Base-by-base conservation (phyloP, 352 stramenopile species). In the Pythium brachiatum region DNA sequence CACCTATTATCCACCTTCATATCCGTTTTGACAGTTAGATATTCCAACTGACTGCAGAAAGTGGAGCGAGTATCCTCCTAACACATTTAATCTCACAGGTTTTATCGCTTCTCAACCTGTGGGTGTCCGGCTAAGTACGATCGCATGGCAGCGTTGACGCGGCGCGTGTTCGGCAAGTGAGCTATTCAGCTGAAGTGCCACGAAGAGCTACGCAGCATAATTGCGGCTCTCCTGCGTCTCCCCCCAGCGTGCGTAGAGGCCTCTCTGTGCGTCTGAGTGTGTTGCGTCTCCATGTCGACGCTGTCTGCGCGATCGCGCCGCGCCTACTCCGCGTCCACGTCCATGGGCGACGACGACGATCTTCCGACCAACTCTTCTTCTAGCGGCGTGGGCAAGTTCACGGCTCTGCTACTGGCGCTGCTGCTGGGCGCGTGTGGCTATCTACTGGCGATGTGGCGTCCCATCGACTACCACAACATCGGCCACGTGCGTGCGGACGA, bases 381-480 rank as follows among this genome's bases (percentile, higher is more conserved):
- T 6, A 25, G 32, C 31, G n/a, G 21, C n/a, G n/a, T 27, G 16
- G 59, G 13, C 64, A 53, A 38, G 4, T 7, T 21, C 23, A 43
- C 54, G 8, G 32, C 52, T 32, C 21, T 54, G 7, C 39, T 70
- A 2, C n/a, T 53, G 11, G 20, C 34, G 43, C 20, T 66, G 36
- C 43, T 66, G 13, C 25, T 66, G 7, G 56, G 21, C 16, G 29
- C 32, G 16, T 65, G 59, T 32, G 64, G 16, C 20, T 72, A 68
- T 26, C 23, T 72, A 21, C 31, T 72, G 13, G 36, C 27, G 41
- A 61, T 47, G 18, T 72, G 65, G 65, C 27, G 23, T 44, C 57
- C 68, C 16, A 36, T 69, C 7, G 68, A 84, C 57, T 68, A 53
- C 53, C 52, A 66, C 52, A 95, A 93, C 66, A 91, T 95, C 34